phyloP scores from a whole-genome alignment of 768 basidiomycete species.

The Phaffia tasmanica region DNA sequence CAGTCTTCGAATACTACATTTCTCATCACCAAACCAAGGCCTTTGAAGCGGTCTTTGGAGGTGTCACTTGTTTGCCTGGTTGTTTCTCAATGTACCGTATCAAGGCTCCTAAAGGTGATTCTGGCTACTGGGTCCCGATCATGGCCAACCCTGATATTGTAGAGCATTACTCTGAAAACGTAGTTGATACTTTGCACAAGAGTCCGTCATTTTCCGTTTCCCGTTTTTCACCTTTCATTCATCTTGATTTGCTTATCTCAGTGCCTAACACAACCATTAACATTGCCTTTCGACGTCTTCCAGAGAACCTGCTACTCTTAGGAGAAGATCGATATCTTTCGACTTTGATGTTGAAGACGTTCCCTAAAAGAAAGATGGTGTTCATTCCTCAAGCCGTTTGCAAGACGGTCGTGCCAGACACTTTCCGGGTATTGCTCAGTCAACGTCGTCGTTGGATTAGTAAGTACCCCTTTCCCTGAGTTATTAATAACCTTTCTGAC shows the following conservation, averaged over 20 bases:
- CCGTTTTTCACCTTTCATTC: neutral
- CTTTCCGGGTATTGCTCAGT: constrained; percentile 81
- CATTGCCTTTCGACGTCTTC: neutral
- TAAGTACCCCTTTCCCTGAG: neutral
- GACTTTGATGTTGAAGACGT: constrained; percentile 94
- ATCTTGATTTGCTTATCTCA: neutral
- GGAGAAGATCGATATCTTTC: constrained; percentile 99
- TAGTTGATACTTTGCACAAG: constrained; percentile 98
- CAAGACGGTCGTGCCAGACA: constrained; percentile 96
- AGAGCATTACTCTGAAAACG: constrained; percentile 97
- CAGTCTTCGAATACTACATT: constrained; percentile 99
- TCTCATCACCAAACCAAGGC: constrained; percentile 98
- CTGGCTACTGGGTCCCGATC: constrained; percentile 94
- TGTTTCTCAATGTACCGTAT: constrained; percentile 98
- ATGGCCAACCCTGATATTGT: constrained; percentile 97
- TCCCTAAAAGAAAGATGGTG: constrained; percentile 98
- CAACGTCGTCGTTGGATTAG: constrained; percentile 98
- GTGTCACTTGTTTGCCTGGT: constrained; percentile 97
- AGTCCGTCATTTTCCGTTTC: constrained; percentile 34
- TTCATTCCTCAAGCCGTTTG: constrained; percentile 98
- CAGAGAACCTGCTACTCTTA: constrained; percentile 77
- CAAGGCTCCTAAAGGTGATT: constrained; percentile 92
- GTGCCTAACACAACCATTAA: neutral
- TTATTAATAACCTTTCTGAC: neutral
- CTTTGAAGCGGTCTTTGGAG: constrained; percentile 98